phyloP scores from a whole-genome alignment of 164 flowering plant genomes.

The Stephania japonica region DNA sequence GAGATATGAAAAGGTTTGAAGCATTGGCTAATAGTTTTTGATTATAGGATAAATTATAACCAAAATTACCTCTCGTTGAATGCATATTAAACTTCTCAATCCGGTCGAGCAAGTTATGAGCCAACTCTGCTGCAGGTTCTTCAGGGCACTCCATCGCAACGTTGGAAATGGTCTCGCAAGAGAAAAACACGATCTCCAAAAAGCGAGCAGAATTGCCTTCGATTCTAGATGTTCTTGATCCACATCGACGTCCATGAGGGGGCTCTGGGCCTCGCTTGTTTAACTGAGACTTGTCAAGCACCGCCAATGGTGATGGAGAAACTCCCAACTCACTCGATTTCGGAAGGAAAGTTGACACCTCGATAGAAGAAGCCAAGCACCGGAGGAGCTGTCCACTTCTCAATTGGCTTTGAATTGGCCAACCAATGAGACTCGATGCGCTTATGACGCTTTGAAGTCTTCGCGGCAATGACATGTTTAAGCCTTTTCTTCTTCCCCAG shows the following conservation, averaged over 20 bases:
- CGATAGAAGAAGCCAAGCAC: slow-evolving; percentile 96
- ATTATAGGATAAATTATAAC: no score
- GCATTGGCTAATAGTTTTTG: neutral
- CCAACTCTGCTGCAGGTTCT: no score
- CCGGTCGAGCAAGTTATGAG: no score
- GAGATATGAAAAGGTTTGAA: neutral
- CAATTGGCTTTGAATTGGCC: no score
- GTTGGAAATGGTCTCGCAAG: slow-evolving; percentile 83
- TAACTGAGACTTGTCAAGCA: slow-evolving; percentile 51
- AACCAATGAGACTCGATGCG: no score
- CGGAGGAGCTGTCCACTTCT: slow-evolving; percentile 98
- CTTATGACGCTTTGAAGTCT: no score
- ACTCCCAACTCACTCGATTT: slow-evolving; percentile 81
- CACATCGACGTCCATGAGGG: no score
- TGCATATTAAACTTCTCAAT: no score
- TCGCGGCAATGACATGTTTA: no score
- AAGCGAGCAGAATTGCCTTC: slow-evolving; percentile 59
- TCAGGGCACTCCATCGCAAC: slow-evolving; percentile 80
- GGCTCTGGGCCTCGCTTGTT: slow-evolving; percentile 25
- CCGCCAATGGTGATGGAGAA: slow-evolving; percentile 90
- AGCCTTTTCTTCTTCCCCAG: no score
- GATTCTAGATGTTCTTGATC: slow-evolving; percentile 24
- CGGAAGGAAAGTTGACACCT: slow-evolving; percentile 74
- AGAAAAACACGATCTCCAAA: slow-evolving; percentile 85
- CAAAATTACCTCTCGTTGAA: no score